Evolutionary conservation across 768 basidiomycete genomes (phyloP), one percentile per base, ranked within the genome.

Genomic region (Exidia glandulosa): DNA sequence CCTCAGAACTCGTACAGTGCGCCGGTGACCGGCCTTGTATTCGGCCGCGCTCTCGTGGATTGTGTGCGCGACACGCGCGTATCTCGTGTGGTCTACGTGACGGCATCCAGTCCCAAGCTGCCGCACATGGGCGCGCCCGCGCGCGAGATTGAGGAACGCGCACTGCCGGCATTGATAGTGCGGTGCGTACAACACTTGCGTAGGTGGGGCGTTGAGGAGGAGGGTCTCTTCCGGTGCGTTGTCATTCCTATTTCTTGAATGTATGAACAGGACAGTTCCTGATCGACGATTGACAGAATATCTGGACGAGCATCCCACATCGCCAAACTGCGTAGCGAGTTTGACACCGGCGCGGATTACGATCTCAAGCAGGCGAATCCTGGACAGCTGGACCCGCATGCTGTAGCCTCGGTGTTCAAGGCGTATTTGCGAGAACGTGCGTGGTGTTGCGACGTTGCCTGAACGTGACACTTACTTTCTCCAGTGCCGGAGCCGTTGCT

Each of bases 401-500:
- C 92, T 1, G 94, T 97, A 5, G 86, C 94, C 23, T 90, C 90
- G 29, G 76, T 95, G 32, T 96, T 95, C 75, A 96, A 95, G 71
- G 87, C 90, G 1, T 97, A 85, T 70, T 76, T 97, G 47, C 87
- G 94, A 60, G 93, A 96, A 80, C 75, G 94, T 95, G 73, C 76
- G 94, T 79, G 6, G 14, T 33, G 23, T 45, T 61, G 50, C 9
- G n/a, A n/a, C n/a, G n/a, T 54, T 56, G 50, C 19, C 25, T 25
- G 25, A 54, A 57, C 34, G 52, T 33, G 63, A 6, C 48, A 64
- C 25, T 29, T 59, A n/a, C 47, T 27, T 60, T 10, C 47, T n/a
- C n/a, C 65, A 96, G 94, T 97, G 37, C 94, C 93, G 1, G 87
- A 90, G 62, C 84, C 87, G 0, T 85, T 96, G 56, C 72, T 97